These are phyloP conservation scores for Pythium periplocum DNA, from an alignment of 352 stramenopile species.

Conservation along the genomic window DNA sequence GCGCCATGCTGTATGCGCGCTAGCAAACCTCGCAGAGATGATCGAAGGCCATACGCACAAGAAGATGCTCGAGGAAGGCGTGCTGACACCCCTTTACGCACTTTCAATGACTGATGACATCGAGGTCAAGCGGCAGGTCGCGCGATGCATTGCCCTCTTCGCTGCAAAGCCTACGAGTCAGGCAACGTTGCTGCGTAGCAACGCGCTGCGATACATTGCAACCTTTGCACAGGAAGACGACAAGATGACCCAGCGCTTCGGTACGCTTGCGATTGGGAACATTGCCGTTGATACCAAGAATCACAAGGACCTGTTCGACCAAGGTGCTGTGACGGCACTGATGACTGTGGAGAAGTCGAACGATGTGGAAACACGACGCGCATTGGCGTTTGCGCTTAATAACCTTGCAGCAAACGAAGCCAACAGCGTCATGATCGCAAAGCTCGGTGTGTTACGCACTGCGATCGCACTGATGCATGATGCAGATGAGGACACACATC, in stretches of 20 bases:
- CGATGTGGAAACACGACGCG: conserved; percentile 89
- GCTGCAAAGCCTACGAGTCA: conserved; percentile 91
- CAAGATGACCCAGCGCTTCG: conserved; percentile 83
- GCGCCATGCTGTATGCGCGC: conserved; percentile 88
- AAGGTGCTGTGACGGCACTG: conserved; percentile 85
- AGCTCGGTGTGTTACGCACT: conserved; percentile 80
- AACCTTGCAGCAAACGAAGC: conserved; percentile 90
- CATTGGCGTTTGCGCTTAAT: conserved; percentile 93
- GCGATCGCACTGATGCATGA: conserved; percentile 86
- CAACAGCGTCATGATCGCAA: conserved; percentile 85
- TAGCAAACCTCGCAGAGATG: conserved; percentile 96
- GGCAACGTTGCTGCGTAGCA: conserved; percentile 75
- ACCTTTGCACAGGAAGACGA: conserved; percentile 83
- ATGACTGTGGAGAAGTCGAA: conserved; percentile 80
- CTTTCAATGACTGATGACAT: conserved; percentile 69
- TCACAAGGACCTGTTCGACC: conserved; percentile 92
- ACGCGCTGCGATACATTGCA: conserved; percentile 86
- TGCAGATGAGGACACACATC: conserved; percentile 88
- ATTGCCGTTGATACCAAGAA: conserved; percentile 84
- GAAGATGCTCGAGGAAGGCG: conserved; percentile 92
- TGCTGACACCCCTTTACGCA: conserved; percentile 87
- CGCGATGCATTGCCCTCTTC: conserved; percentile 91
- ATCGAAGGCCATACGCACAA: conserved; percentile 93
- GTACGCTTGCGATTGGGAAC: conserved; percentile 90
- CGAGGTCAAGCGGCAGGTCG: conserved; percentile 90